These are phyloP conservation scores for Yarrowia galli DNA, from an alignment of 1,139 yeast species.

Conservation along the genomic window DNA sequence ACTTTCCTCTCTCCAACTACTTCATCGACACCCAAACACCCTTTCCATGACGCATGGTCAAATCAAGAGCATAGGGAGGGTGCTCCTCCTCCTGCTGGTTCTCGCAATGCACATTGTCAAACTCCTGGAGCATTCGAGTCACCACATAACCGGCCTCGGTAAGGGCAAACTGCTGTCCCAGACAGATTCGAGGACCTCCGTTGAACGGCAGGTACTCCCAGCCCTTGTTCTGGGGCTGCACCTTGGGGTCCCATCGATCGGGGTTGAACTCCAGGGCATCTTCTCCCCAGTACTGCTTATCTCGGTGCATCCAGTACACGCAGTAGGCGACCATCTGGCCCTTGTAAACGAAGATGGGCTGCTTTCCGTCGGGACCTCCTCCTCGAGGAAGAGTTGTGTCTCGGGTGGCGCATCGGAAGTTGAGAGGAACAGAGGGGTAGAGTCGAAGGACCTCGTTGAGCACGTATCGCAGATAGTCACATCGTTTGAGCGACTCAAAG, in stretches of 20 bases:
- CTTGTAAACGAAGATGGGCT: slow-evolving; percentile 58
- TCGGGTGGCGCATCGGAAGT: slow-evolving; percentile 58
- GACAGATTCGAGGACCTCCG: slow-evolving; percentile 67
- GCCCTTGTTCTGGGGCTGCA: slow-evolving; percentile 40
- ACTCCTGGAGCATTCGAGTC: slow-evolving; percentile 55
- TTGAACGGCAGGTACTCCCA: slow-evolving; percentile 56
- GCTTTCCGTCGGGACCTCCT: slow-evolving; percentile 54
- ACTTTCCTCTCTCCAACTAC: neutral
- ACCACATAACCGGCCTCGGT: slow-evolving; percentile 62
- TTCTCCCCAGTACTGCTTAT: slow-evolving; percentile 56
- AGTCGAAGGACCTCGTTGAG: slow-evolving; percentile 61
- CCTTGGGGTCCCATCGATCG: slow-evolving; percentile 58
- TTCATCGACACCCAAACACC: slow-evolving; percentile 30
- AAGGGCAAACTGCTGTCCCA: slow-evolving; percentile 66
- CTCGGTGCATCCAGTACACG: slow-evolving; percentile 57
- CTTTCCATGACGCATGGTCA: slow-evolving; percentile 33
- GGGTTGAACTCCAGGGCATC: slow-evolving; percentile 60
- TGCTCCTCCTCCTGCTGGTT: slow-evolving; percentile 25
- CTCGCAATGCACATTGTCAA: slow-evolving; percentile 16
- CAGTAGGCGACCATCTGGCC: slow-evolving; percentile 58
- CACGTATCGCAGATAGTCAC: slow-evolving; percentile 59
- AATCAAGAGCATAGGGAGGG: slow-evolving; percentile 3
- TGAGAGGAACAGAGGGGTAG: slow-evolving; percentile 64
- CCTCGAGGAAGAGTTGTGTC: slow-evolving; percentile 49
- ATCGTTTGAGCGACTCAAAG: slow-evolving; percentile 60